phyloP scores from a whole-genome alignment of 2,329 filamentous ascomycete species.

The Pleoardoris graminearum region DNA sequence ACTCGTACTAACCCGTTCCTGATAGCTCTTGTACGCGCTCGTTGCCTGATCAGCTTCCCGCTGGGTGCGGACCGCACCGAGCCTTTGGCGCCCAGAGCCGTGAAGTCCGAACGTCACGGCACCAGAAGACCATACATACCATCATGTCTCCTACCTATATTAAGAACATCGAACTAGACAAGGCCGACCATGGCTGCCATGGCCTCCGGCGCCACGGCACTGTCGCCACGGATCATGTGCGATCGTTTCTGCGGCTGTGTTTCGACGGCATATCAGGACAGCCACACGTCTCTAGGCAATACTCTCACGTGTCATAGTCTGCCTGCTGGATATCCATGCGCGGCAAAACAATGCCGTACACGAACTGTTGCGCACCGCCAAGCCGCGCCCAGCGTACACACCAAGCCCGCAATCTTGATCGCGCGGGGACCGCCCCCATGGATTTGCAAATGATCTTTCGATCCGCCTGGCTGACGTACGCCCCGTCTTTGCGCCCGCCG shows the following conservation, averaged over 20 bases:
- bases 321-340: neutral
- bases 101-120: no score
- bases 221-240: neutral
- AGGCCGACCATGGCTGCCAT: neutral
- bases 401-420: conserved; percentile 8
- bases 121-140: no score
- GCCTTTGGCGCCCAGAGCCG: no score
- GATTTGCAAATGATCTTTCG: conserved; percentile 9
- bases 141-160: no score
- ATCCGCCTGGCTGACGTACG: conserved; percentile 1
- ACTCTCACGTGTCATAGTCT: neutral
- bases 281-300: neutral
- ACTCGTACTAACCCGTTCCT: no score
- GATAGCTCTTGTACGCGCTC: no score
- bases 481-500: conserved; percentile 16
- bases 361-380: conserved; percentile 1
- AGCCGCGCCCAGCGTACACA: conserved; percentile 7
- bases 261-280: neutral
- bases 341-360: conserved; percentile 8
- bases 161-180: neutral
- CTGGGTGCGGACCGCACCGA: no score
- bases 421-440: neutral
- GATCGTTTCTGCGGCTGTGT: neutral
- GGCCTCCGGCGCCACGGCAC: neutral
- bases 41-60: no score